These are phyloP conservation scores for Exserohilum turcica DNA, from an alignment of 2,329 filamentous ascomycete species.

Conservation along the genomic window DNA sequence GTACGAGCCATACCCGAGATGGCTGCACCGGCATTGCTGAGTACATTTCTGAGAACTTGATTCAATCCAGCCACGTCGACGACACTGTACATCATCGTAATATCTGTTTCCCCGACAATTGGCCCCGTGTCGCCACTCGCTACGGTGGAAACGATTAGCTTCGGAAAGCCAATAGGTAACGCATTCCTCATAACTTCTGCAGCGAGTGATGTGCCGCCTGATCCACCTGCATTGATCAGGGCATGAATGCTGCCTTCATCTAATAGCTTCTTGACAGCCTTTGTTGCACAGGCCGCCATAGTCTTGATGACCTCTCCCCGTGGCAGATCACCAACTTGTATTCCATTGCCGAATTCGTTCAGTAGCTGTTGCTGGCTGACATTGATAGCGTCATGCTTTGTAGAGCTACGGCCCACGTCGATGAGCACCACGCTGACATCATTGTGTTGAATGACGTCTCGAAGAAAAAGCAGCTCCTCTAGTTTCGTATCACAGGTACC, in stretches of 20 bases:
- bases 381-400: slow-evolving; percentile 54
- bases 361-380: slow-evolving; percentile 54
- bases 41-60: slow-evolving; percentile 60
- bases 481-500: slow-evolving; percentile 71
- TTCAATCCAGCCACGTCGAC: slow-evolving; percentile 73
- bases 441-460: slow-evolving; percentile 50
- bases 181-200: slow-evolving; percentile 65
- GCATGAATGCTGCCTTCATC: slow-evolving; percentile 55
- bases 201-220: slow-evolving; percentile 65
- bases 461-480: slow-evolving; percentile 62
- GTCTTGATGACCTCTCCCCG: slow-evolving; percentile 62
- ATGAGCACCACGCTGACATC: slow-evolving; percentile 54
- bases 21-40: slow-evolving; percentile 67
- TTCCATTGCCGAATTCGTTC: slow-evolving; percentile 28
- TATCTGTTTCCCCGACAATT: slow-evolving; percentile 71
- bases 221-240: slow-evolving; percentile 66
- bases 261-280: slow-evolving; percentile 51
- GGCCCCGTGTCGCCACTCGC: slow-evolving; percentile 68
- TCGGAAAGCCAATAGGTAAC: slow-evolving; percentile 69
- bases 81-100: slow-evolving; percentile 72
- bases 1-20: slow-evolving; percentile 63
- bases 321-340: slow-evolving; percentile 49
- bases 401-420: slow-evolving; percentile 59
- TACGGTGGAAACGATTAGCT: slow-evolving; percentile 72
- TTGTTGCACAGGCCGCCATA: slow-evolving; percentile 58